These are phyloP conservation scores for Populus hybrid DNA, from an alignment of 441 rosid species.

Conservation along the genomic window DNA sequence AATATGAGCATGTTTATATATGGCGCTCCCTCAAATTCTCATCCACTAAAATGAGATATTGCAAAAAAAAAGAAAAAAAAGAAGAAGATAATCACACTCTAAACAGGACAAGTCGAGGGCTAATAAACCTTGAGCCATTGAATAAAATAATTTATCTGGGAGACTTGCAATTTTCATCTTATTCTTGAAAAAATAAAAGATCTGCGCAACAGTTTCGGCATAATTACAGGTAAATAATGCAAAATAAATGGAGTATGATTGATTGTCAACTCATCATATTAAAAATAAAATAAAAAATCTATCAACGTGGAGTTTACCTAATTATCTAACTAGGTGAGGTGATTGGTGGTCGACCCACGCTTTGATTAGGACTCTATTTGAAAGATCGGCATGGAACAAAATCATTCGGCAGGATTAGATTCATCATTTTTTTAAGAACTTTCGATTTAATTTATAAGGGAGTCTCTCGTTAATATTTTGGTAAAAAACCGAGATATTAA, in stretches of 20 bases:
- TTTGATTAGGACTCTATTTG: neutral
- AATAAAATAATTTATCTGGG: too few relatives aligned
- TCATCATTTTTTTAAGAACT: neutral
- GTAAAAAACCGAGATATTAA: too few relatives aligned
- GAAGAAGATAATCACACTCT: too few relatives aligned
- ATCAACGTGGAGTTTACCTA: neutral
- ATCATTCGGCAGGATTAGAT: neutral
- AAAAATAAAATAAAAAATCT: neutral
- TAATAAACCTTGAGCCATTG: neutral
- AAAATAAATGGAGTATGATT: neutral
- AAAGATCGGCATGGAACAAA: neutral
- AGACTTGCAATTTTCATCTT: too few relatives aligned
- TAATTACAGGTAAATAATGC: neutral
- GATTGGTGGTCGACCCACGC: neutral
- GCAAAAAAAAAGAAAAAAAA: too few relatives aligned
- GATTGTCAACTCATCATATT: neutral
- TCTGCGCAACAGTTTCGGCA: neutral
- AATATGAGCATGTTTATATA: too few relatives aligned
- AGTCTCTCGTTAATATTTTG: too few relatives aligned
- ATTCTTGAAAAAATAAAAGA: too few relatives aligned
- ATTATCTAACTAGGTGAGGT: neutral
- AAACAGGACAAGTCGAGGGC: neutral
- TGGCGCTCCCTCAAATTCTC: too few relatives aligned
- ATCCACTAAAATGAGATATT: too few relatives aligned
- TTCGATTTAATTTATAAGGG: too few relatives aligned